Evolutionary conservation across 2,329 filamentous ascomycete genomes (phyloP).

Genomic region (Cercospora sp.): DNA sequence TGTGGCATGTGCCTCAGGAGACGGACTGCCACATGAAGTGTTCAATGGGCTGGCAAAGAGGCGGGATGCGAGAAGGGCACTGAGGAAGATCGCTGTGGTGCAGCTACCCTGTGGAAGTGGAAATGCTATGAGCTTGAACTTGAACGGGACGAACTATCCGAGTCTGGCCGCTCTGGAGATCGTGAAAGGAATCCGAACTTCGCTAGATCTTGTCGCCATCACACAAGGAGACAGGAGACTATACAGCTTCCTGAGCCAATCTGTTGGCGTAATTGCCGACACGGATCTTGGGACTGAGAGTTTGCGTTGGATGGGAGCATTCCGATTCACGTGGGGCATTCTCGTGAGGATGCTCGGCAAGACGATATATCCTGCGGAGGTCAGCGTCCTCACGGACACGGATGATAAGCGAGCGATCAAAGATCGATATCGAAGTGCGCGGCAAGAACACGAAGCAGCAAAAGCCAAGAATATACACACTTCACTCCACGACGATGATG

Average conservation of each 20-base stretch:
- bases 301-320: conserved; percentile 86
- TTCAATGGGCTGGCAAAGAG: conserved; percentile 88
- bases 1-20: conserved; percentile 84
- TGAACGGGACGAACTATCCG: conserved; percentile 76
- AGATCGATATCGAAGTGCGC: conserved; percentile 61
- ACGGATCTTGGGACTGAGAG: conserved; percentile 86
- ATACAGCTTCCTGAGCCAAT: conserved; percentile 87
- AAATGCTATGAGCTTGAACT: conserved; percentile 88
- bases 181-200: conserved; percentile 81
- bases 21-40: conserved; percentile 87
- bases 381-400: conserved; percentile 80
- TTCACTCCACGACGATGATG: conserved; percentile 15
- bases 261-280: conserved; percentile 86
- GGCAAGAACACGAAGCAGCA: conserved; percentile 32
- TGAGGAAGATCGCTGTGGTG: conserved; percentile 75
- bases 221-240: conserved; percentile 74
- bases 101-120: conserved; percentile 91
- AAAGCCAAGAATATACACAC: conserved; percentile 28
- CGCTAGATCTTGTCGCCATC: conserved; percentile 81
- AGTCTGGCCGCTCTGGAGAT: conserved; percentile 77
- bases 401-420: conserved; percentile 73
- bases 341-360: conserved; percentile 73
- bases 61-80: conserved; percentile 69
- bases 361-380: conserved; percentile 82
- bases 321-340: conserved; percentile 83